Percentiles rank a stretch among this genome's conserved stretches.
These are phyloP conservation scores for Eimeria zaria DNA, from an alignment of 169 alveolate species.

Conservation along the genomic window DNA sequence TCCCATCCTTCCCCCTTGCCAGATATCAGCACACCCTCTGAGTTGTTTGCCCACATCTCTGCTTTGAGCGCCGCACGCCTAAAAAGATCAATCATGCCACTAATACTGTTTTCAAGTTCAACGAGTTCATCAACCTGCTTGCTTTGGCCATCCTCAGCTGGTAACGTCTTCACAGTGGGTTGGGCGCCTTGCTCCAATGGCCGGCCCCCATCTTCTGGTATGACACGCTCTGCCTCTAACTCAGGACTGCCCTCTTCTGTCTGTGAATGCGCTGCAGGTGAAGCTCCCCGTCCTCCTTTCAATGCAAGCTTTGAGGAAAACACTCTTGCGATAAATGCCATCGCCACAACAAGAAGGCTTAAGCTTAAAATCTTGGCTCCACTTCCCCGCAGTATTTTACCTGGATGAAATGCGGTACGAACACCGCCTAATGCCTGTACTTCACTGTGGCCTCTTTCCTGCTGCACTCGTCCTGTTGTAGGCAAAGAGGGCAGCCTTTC, in stretches of 20 bases:
- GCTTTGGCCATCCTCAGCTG: neutral
- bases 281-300: neutral
- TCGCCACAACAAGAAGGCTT: neutral
- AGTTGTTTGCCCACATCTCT: slow-evolving; percentile 8
- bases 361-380: neutral
- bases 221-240: neutral
- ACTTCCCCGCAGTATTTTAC: neutral
- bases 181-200: neutral
- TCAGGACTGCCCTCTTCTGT: neutral
- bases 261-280: neutral
- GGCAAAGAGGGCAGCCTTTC: neutral
- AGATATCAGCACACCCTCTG: slow-evolving; percentile 21
- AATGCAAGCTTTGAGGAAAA: neutral
- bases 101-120: neutral
- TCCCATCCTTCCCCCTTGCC: neutral
- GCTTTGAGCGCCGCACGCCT: slow-evolving; percentile 5
- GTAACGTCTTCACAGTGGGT: neutral
- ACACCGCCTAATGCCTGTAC: neutral
- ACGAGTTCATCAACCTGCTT: neutral
- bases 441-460: neutral
- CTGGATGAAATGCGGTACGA: neutral
- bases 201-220: neutral
- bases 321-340: neutral
- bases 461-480: neutral
- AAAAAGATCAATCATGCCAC: neutral